These are phyloP conservation scores for Microglena sp. DNA, from an alignment of 139 green algal genomes.

Conservation along the genomic window DNA sequence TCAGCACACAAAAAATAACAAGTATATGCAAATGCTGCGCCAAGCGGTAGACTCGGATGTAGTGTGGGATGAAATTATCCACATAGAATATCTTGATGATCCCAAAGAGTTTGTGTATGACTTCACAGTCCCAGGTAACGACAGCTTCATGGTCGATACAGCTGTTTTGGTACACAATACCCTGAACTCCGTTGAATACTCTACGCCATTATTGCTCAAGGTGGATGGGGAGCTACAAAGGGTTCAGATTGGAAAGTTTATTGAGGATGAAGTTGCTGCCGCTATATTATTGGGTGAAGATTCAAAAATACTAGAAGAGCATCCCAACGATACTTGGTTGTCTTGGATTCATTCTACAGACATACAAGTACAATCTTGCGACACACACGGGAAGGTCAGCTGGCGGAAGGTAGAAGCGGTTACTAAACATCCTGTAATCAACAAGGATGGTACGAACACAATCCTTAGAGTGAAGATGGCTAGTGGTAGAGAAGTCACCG, in stretches of 20 bases:
- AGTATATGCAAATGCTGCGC: neutral
- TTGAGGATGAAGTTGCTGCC: neutral
- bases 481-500: constrained; percentile 5
- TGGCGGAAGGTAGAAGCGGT: constrained; percentile 6
- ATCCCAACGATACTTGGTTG: constrained; percentile 1
- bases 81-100: neutral
- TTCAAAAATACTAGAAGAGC: neutral
- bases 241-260: constrained; percentile 1
- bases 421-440: constrained; percentile 3
- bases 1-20: no score
- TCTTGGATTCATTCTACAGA: neutral
- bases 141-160: no score
- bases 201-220: constrained; percentile 1
- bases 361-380: neutral
- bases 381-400: neutral
- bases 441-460: constrained; percentile 5
- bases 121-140: no score
- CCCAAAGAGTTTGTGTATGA: neutral
- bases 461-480: neutral
- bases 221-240: neutral
- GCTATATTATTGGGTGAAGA: no score
- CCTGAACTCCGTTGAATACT: neutral
- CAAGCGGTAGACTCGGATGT: neutral
- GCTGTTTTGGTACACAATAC: no score
- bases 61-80: neutral